Evolutionary conservation across 352 stramenopile species (phyloP).

Genomic region (Phytophthora quininea): DNA sequence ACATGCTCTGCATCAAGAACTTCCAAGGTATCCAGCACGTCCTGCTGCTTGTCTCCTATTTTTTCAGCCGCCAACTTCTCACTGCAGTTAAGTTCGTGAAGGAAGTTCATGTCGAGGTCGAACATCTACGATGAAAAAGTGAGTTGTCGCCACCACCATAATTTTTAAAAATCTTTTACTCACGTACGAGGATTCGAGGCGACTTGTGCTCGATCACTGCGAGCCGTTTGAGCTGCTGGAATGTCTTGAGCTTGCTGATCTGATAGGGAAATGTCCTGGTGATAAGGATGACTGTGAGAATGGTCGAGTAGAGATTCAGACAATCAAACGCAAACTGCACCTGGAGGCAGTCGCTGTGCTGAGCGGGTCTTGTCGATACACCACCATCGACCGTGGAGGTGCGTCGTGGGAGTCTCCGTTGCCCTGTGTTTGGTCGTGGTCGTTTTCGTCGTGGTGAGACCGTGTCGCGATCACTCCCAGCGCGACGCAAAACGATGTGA

Average conservation of each 20-base stretch:
- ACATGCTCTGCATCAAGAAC: constrained; percentile 72
- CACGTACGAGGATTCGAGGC: constrained; percentile 51
- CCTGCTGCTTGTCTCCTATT: constrained; percentile 34
- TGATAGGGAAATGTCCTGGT: constrained; percentile 71
- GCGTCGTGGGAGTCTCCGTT: constrained; percentile 23
- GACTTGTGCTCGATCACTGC: constrained; percentile 72
- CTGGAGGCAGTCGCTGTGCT: constrained; percentile 21
- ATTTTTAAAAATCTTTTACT: neutral
- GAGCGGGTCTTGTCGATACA: constrained; percentile 35
- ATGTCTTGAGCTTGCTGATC: constrained; percentile 54
- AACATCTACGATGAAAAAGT: constrained; percentile 50
- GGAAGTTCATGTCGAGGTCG: constrained; percentile 63
- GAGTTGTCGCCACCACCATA: neutral
- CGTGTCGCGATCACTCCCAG: constrained; percentile 63
- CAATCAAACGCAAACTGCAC: constrained; percentile 3
- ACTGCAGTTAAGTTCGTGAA: constrained; percentile 66
- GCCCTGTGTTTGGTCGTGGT: constrained; percentile 28
- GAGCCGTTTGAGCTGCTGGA: constrained; percentile 54
- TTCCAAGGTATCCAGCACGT: constrained; percentile 31
- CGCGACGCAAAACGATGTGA: constrained; percentile 81
- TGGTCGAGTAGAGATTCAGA: too few species aligned
- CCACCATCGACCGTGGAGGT: constrained; percentile 21
- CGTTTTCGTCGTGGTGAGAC: constrained; percentile 22
- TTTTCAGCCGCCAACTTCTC: constrained; percentile 50
- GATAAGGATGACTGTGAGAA: neutral